Evolutionary conservation across 208 protist species (phyloP), one percentile per base, ranked within the genome.

Genomic region (Trypanosoma mega): DNA sequence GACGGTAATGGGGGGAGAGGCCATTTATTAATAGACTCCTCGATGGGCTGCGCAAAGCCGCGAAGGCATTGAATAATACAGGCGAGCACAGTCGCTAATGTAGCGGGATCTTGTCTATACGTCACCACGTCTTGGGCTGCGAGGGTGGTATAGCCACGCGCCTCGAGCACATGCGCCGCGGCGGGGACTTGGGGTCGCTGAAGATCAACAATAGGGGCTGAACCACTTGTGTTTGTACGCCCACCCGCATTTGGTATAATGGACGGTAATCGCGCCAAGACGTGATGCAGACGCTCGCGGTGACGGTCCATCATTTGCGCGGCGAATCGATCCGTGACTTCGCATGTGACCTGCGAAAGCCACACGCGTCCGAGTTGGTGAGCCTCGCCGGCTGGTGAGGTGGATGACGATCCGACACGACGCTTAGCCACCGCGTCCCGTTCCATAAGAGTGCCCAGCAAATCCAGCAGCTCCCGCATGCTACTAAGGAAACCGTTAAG

Each of bases 1-100:
- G 80, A 74, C 24, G 84, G 84, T 39, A 90, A 75, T 58, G 88
- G 85, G 2, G 88, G 82, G 37, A 92, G 74, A 29, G 81, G 72
- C 24, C 71, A 81, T 23, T 58, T 63, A 23, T 41, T 56, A 2
- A 56, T 39, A 2, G 70, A 34, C 31, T 80, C 78, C 9, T 29
- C 57, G 27, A 83, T 58, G 45, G 51, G 63, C 12, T 74, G 60
- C 20, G 57, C 39, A 46, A 86, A 58, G 55, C 72, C 71, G 0
- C 47, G 30, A n/a, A 90, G 58, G 39, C 59, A 78, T 18, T 72
- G 66, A 12, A 87, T 26, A 26, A 83, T 57, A 41, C 76, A 83
- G 26, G 72, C 69, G 1, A 94, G 57, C 33, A 80, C 47, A 12
- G 85, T 62, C n/a, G 65, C 55, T 20, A 85, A 58, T 20, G 73